A percentile compares a stretch with the other conserved stretches of the same genome.
These are phyloP conservation scores for Melaleuca alternifolia DNA, from an alignment of 345 rosid genomes.

Conservation along the genomic window DNA sequence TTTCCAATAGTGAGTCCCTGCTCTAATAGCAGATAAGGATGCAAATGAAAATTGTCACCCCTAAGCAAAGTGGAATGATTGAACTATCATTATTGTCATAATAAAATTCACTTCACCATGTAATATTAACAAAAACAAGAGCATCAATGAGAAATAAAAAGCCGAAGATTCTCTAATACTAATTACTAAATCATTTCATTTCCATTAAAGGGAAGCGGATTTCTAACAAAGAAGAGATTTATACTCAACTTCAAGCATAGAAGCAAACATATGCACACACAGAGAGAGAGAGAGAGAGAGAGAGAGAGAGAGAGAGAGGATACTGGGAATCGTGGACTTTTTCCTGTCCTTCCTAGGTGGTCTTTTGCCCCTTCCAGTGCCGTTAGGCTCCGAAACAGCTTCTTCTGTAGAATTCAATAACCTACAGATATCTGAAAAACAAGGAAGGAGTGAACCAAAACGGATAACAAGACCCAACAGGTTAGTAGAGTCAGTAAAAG, in stretches of 20 bases:
- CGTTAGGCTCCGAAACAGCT: conserved; percentile 15
- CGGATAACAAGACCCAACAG: not conserved
- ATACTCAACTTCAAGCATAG: not conserved
- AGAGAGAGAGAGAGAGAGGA: conserved; percentile 7
- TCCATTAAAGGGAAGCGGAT: not conserved
- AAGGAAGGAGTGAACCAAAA: conserved; percentile 1
- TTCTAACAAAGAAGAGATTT: not conserved
- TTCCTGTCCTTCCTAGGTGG: conserved; percentile 54
- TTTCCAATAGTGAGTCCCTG: conserved; percentile 17
- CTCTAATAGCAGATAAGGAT: conserved; percentile 30
- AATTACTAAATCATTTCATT: not conserved
- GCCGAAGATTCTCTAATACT: not conserved
- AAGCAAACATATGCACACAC: not conserved
- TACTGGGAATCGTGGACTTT: conserved; percentile 34
- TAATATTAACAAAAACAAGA: not conserved
- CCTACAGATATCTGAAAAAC: conserved; percentile 45
- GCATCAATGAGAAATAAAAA: not conserved
- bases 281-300: not conserved
- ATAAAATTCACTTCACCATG: not conserved
- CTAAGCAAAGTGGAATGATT: not conserved
- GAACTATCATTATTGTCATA: not conserved
- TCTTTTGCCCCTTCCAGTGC: conserved; percentile 25
- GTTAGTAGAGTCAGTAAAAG: not conserved
- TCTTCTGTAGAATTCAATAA: conserved; percentile 21
- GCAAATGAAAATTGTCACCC: conserved; percentile 1